Base-by-base conservation (phyloP, 2,329 filamentous ascomycete genomes). In the Emergomyces orientalis region DNA sequence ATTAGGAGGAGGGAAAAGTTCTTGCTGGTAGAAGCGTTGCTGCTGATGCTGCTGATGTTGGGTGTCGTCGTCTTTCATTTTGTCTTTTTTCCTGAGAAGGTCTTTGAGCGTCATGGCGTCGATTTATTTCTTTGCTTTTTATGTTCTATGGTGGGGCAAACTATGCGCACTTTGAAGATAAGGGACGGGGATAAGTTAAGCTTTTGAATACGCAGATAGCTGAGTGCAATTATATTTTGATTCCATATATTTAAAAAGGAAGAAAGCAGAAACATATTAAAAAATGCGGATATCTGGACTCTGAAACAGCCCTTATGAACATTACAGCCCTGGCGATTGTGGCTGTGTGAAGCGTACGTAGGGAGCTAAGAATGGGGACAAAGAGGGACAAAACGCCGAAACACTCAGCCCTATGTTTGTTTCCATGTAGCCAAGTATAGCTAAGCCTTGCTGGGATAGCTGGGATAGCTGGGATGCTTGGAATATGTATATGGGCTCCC, bases 71-170 rank as follows among this genome's bases (percentile, higher is more conserved):
- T 62, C 58, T 30, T 62, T 25, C 60, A 81, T 74, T 69, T 79
- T 83, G 47, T 85, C 82, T 70, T 85, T 86, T 77, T 86, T 87
- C 73, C 83, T 86, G 63, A 88, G 76, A 34, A 88, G 73, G 68
- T 86, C 81, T 71, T 80, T 81, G 65, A 88, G 75, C 65, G 83
- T 78, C 82, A 87, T 87, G n/a, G 63, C 69, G 67, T 61, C n/a
- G 59, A 3, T 49, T 30, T 52, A 3, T 14, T 41, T 27, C 37
- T 41, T 41, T 56, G 34, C 34, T 56, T 39, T 56, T 56, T 37
- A 19, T 56, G 54, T 27, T 56, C 9, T 56, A 41, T 56, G 54
- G 54, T 19, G 54, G 54, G 54, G 34, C 13, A 56, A 2, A 52
- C 22, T 27, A 17, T 51, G 4, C 22, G 19, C 17, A 45, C 41